phyloP scores from a whole-genome alignment of 1,284 basidiomycete genomes.

The Phenoliferia sp. region DNA sequence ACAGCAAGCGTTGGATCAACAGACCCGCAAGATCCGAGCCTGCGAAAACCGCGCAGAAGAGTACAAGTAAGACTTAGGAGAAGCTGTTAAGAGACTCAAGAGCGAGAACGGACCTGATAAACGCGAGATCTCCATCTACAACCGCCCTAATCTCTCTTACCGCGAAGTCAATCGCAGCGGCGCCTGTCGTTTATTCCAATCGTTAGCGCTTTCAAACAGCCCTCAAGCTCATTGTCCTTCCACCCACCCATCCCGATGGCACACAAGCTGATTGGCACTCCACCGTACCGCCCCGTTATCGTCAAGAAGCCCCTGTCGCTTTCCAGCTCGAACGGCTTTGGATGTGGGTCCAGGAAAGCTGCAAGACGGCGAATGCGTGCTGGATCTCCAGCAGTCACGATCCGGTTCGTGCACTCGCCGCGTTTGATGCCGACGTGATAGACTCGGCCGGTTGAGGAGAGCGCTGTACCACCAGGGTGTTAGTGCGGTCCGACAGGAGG shows the following conservation, averaged over 20 bases:
- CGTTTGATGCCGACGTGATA: no score
- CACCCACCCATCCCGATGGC: constrained; percentile 72
- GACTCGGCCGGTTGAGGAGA: no score
- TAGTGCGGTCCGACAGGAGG: no score
- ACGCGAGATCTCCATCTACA: constrained; percentile 66
- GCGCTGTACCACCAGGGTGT: no score
- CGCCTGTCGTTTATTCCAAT: constrained; percentile 7
- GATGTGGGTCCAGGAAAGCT: constrained; percentile 53
- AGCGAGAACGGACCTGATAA: constrained; percentile 57
- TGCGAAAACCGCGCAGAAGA: constrained; percentile 35
- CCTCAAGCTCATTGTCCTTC: no score
- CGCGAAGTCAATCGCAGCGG: constrained; percentile 76
- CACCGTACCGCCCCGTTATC: constrained; percentile 68
- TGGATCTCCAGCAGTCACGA: constrained; percentile 70
- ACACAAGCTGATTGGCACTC: constrained; percentile 63
- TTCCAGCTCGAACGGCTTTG: constrained; percentile 54
- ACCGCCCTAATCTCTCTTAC: constrained; percentile 74
- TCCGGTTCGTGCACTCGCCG: constrained; percentile 74
- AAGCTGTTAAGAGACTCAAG: no score
- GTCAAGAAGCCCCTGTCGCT: constrained; percentile 76
- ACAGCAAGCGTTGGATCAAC: constrained; percentile 60
- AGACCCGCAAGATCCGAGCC: constrained; percentile 73
- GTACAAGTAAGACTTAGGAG: no score
- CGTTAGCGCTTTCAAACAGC: no score
- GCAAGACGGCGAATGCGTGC: constrained; percentile 63